Conservation (phyloP, 2,329 filamentous ascomycete species). For the Neoarthrinium moseri region DNA sequence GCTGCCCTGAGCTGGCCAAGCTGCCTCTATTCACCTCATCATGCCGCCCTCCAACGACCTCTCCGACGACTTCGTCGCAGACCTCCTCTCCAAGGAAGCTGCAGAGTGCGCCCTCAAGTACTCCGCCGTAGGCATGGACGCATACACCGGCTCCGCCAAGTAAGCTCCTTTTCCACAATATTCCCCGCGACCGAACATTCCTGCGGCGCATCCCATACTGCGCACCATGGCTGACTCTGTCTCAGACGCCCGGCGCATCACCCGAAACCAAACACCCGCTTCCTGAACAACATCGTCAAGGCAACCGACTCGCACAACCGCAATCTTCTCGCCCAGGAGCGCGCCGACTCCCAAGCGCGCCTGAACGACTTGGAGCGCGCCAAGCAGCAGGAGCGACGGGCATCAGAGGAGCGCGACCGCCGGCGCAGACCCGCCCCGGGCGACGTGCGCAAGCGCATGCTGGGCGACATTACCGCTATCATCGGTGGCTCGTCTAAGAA, state of each 20-base stretch:
- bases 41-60: constrained; percentile 39
- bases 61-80: constrained; percentile 77
- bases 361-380: constrained; percentile 59
- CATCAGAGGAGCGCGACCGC: constrained; percentile 26
- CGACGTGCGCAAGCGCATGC: constrained; percentile 56
- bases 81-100: constrained; percentile 78
- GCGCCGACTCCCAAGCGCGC: constrained; percentile 72
- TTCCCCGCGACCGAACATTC: not conserved
- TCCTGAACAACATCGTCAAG: constrained; percentile 83
- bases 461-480: constrained; percentile 61
- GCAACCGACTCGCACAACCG: constrained; percentile 89
- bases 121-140: constrained; percentile 71
- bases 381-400: constrained; percentile 39
- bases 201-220: not conserved
- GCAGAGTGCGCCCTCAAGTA: constrained; percentile 71
- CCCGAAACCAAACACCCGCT: constrained; percentile 88
- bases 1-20: too few relatives aligned
- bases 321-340: constrained; percentile 79
- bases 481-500: constrained; percentile 43
- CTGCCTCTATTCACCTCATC: not conserved
- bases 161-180: constrained; percentile 26
- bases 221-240: not conserved
- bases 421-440: constrained; percentile 43
- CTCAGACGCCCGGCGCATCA: constrained; percentile 58
- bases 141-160: constrained; percentile 48